Evolutionary conservation across 2,329 filamentous ascomycete species (phyloP), one percentile per base, ranked within the genome.

Genomic region (Epichloe sibirici): DNA sequence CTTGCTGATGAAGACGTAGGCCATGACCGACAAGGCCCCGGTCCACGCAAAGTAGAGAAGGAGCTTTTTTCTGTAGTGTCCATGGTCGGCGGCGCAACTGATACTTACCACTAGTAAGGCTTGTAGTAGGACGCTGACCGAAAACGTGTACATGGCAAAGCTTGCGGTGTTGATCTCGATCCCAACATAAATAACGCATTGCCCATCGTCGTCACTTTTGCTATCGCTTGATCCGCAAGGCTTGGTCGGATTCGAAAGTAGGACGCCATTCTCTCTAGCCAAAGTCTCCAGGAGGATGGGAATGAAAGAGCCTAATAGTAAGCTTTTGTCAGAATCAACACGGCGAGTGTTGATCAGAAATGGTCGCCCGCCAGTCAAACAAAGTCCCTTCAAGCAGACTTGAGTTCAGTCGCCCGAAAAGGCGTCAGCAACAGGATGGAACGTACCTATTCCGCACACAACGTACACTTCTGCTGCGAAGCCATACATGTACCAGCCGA

Each of bases 131-230:
- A 98, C 93, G 65, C 88, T 94, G 62, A 94, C 74, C 53, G 90
- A 95, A 69, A 98, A 98, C 2, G 90, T 96, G 70, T 97, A 97
- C 89, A 97, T 95, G 65, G 90, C 91, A 67, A 97, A 96, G 67
- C 88, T 94, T 38, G 91, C 90, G 1, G 91, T 96, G 69, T 97
- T 97, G 71, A 98, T 85, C 62, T 95, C 85, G 55, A 86, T 68
- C 5, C 91, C 91, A 25, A 97, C 74, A 57, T 85, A 81, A 54
- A 97, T 82, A 55, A 97, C 74, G 64, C 93, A 98, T 65, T 94
- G 88, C 48, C 75, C 76, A 43, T 74, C 72, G 58, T 74, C 71
- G 51, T 72, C 66, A 38, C 63, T 64, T 51, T 77, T 78, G 57
- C 71, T 74, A 61, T 82, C 79, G 56, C 77, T 83, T 55, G 81